These are phyloP conservation scores for Aristolochia californica DNA, from an alignment of 164 flowering plant species.

Conservation along the genomic window DNA sequence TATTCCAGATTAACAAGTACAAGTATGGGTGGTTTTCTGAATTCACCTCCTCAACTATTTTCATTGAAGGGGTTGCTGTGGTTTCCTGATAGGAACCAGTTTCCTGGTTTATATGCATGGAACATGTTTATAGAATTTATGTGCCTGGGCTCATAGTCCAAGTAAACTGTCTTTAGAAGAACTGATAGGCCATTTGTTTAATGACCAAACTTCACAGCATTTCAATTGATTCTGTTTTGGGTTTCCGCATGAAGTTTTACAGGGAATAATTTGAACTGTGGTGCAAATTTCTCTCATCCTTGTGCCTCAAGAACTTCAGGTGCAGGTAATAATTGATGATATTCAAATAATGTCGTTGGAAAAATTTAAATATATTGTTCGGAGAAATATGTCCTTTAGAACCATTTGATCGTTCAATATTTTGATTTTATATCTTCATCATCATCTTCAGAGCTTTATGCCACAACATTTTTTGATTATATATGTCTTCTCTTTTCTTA, in stretches of 20 bases:
- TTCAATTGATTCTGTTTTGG: neutral
- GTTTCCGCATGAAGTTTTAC: conserved; percentile 50
- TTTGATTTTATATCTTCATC: neutral
- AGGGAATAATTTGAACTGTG: conserved; percentile 69
- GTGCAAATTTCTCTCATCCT: conserved; percentile 20
- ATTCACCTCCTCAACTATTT: neutral
- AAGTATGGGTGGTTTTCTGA: conserved; percentile 40
- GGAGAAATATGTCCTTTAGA: neutral
- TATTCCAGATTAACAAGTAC: conserved; percentile 51
- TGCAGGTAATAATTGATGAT: conserved; percentile 32
- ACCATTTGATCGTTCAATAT: neutral
- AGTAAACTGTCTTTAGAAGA: neutral
- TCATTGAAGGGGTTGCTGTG: neutral
- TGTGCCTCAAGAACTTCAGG: conserved; percentile 37
- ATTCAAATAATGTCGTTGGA: neutral
- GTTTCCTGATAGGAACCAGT: neutral
- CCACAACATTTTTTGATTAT: neutral
- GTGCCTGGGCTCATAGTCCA: neutral
- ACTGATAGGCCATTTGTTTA: neutral
- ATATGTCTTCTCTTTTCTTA: neutral
- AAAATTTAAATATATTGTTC: neutral
- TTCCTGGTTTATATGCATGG: neutral
- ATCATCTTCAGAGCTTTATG: neutral
- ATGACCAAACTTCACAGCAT: neutral
- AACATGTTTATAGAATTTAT: neutral